Percentiles rank a stretch among this genome's conserved stretches.
These are phyloP conservation scores for Suillus bovinus DNA, from an alignment of 768 basidiomycete genomes.

Conservation along the genomic window DNA sequence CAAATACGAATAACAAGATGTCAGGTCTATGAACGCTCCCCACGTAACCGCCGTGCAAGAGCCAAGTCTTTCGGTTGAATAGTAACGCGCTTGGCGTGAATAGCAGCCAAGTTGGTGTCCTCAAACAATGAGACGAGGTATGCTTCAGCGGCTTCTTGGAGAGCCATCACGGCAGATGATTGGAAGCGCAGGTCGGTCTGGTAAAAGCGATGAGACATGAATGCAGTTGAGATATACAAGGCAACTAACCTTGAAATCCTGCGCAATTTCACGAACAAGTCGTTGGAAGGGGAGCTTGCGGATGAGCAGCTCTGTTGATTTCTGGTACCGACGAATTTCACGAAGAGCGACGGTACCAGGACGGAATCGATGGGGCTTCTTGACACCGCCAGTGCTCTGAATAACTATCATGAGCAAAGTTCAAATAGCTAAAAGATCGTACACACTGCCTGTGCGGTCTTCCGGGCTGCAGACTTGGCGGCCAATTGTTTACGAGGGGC, in stretches of 20 bases:
- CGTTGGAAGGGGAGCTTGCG: slow-evolving; percentile 91
- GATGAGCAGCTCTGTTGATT: slow-evolving; percentile 84
- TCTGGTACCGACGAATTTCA: slow-evolving; percentile 88
- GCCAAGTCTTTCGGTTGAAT: slow-evolving; percentile 83
- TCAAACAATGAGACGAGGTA: slow-evolving; percentile 79
- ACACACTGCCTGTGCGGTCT: slow-evolving; percentile 48
- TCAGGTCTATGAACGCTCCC: slow-evolving; percentile 62
- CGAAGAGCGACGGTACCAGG: slow-evolving; percentile 87
- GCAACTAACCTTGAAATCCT: slow-evolving; percentile 72
- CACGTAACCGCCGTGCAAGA: slow-evolving; percentile 73
- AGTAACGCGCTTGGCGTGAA: slow-evolving; percentile 79
- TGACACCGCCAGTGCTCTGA: slow-evolving; percentile 80
- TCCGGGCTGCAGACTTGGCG: slow-evolving; percentile 60
- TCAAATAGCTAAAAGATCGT: neutral
- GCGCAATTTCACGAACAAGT: slow-evolving; percentile 86
- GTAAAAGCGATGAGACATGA: neutral
- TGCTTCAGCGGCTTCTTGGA: slow-evolving; percentile 85
- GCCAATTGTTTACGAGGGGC: slow-evolving; percentile 75
- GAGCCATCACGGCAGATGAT: slow-evolving; percentile 84
- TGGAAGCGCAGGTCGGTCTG: slow-evolving; percentile 86
- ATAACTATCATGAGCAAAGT: slow-evolving; percentile 34
- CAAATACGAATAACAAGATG: neutral
- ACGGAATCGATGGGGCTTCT: slow-evolving; percentile 89
- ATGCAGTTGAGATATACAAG: too few species aligned
- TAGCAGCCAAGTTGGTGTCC: slow-evolving; percentile 79